Evolutionary conservation across 805 yeast genomes (phyloP), one percentile per base, ranked within the genome.

Genomic region (Wickerhamiella dianesei): DNA sequence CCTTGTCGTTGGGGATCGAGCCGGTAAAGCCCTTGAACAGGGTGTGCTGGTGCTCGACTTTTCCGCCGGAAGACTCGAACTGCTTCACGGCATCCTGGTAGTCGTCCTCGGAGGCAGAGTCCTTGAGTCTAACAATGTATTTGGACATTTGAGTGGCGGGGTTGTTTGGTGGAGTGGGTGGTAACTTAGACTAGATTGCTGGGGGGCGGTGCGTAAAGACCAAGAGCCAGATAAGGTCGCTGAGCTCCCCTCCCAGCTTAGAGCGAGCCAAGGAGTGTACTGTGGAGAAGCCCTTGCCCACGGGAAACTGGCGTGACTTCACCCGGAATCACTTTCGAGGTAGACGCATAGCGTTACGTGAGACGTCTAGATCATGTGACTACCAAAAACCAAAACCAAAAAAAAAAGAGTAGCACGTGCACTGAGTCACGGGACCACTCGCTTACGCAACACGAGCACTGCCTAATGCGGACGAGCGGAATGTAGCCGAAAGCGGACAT

Each of bases 1-100:
- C 57, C 51, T 60, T 61, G 45, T 56, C 60, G 17, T 48, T 52
- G 22, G 65, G 64, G 9, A 62, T 41, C 37, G 54, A 49, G 45
- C 65, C 65, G 25, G 61, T 54, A 54, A 62, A 62, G 37, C 65
- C 66, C 57, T 61, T 61, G 55, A 62, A 62, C 20, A 62, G 56
- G 16, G 65, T 53, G 53, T 62, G 62, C 41, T 60, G 52, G 47
- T 61, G 65, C 18, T 54, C 41, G 43, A 62, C 50, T 18, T 56
- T 50, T 44, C 66, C 60, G 18, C 60, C 60, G n/a, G 49, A 46
- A n/a, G 48, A 37, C 51, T 57, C 55, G 47, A 57, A 57, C 12
- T 53, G 42, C 22, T 47, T 37, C 21, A 47, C 43, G 16, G 59
- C 48, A 44, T 43, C 47, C 44, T 55, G 50, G 37, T 56, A 46